These are phyloP conservation scores for Bruguiera hainesii DNA, from an alignment of 441 rosid species.

Conservation along the genomic window DNA sequence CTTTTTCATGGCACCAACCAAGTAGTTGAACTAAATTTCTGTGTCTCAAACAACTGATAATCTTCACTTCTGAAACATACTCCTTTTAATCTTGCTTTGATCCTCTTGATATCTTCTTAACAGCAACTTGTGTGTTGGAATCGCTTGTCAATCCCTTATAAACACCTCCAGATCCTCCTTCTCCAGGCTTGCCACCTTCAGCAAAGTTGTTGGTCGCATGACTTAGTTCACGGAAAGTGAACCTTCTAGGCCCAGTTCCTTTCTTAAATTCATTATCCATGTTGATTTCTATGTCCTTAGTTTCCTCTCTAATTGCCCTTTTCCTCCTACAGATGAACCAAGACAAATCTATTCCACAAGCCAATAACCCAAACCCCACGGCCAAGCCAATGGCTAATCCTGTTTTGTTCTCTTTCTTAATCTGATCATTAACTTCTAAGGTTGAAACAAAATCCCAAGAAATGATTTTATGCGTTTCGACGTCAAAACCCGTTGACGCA, in stretches of 20 bases:
- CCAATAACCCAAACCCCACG: conserved; percentile 25
- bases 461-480: conserved; percentile 38
- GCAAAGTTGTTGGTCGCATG: conserved; percentile 12
- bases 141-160: conserved; percentile 7
- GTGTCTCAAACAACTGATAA: background rate
- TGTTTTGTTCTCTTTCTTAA: background rate
- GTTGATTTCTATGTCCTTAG: background rate
- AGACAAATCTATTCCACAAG: conserved; percentile 19
- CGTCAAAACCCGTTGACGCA: conserved; percentile 42
- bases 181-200: conserved; percentile 1
- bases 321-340: conserved; percentile 25
- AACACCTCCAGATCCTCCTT: conserved; percentile 23
- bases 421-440: conserved; percentile 21
- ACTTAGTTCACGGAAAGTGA: conserved; percentile 1
- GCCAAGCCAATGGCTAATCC: conserved; percentile 31
- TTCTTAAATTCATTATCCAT: conserved; percentile 16
- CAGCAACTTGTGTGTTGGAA: background rate
- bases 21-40: background rate
- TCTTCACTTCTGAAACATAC: background rate
- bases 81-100: background rate
- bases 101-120: background rate
- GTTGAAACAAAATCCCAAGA: conserved; percentile 46
- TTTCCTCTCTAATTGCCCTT: background rate
- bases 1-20: background rate
- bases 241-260: conserved; percentile 11